Conservation (phyloP, 768 basidiomycete genomes). For the Lactifluus hygrophoroides region DNA sequence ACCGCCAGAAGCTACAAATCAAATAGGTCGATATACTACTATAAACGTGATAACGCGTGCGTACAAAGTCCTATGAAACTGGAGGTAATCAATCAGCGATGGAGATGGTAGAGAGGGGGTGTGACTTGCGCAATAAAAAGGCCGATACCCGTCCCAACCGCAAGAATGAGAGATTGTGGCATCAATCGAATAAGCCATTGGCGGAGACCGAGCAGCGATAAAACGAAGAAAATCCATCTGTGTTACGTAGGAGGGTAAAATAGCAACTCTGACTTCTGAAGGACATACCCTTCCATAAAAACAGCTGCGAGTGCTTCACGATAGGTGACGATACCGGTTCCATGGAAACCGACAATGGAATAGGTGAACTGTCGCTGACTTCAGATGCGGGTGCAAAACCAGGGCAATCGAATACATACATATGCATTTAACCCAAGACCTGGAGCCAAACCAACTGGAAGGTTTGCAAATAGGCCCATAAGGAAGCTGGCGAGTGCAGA, state of each 20-base stretch:
- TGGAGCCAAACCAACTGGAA: constrained; percentile 86
- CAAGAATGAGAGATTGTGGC: constrained; percentile 78
- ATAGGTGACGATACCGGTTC: constrained; percentile 63
- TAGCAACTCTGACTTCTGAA: not conserved
- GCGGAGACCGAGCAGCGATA: constrained; percentile 75
- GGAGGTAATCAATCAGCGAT: constrained; percentile 2
- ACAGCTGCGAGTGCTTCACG: constrained; percentile 77
- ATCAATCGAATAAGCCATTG: constrained; percentile 87
- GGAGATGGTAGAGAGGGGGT: not conserved
- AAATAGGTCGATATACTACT: not conserved
- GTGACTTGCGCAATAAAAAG: constrained; percentile 56
- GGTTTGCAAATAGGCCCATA: constrained; percentile 78
- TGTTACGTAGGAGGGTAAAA: not conserved
- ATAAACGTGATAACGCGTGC: constrained; percentile 11
- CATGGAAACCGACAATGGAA: constrained; percentile 81
- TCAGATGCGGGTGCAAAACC: not conserved
- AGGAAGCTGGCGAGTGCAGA: constrained; percentile 66
- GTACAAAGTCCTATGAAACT: constrained; percentile 71
- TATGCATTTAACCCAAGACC: constrained; percentile 80
- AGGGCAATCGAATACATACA: constrained; percentile 33
- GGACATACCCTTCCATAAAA: constrained; percentile 71
- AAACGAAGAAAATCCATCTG: constrained; percentile 74
- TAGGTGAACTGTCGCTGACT: constrained; percentile 60
- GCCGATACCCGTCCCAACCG: constrained; percentile 82
- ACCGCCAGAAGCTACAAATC: constrained; percentile 46